Base-by-base conservation (phyloP, 2,329 filamentous ascomycete genomes). In the Colletotrichum cereale region DNA sequence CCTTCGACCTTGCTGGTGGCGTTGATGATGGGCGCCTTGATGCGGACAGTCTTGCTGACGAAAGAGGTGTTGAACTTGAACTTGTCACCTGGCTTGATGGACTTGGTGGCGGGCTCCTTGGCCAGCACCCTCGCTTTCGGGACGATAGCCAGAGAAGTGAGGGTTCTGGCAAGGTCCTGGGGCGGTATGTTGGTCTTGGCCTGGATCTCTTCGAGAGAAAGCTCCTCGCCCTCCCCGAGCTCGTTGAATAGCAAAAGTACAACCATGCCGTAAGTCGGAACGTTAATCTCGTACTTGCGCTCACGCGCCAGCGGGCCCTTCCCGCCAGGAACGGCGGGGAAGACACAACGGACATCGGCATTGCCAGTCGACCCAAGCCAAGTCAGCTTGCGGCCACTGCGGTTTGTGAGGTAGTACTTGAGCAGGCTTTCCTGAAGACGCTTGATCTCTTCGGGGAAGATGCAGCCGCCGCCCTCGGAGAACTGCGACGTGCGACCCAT, bases 241-340 rank as follows among this genome's bases (percentile, higher is more conserved):
- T 96, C 90, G 77, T 98, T 98, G 86, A 98, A 99, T 0, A 98
- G 88, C 55, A 97, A 81, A 26, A 99, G 82, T 31, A 98, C 91
- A 26, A 98, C 84, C 93, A 98, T 97, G 76, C 91, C 94, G 79
- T 96, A 96, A 0, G 96, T 98, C 1, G 95, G 92, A 26, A 97
- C 95, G 73, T 95, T 97, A 66, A 99, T 85, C 77, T 99, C 96
- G 78, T 98, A 96, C 44, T 92, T 91, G 42, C 92, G 87, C 74
- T 93, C 91, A 68, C 87, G 89, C 68, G 87, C 86, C 29, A 91
- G 79, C 0, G 84, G 81, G 0, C 88, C 86, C 2, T 91, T 88
- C 77, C 95, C 95, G 42, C 92, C 92, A 48, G 90, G 87, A 1
- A 93, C 85, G 77, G 90, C 88, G 42, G 92, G 91, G 82, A 99